Percentiles rank a stretch among this genome's conserved stretches.
Evolutionary conservation across 352 stramenopile species (phyloP).

Genomic region (Saprolegnia parasitica): DNA sequence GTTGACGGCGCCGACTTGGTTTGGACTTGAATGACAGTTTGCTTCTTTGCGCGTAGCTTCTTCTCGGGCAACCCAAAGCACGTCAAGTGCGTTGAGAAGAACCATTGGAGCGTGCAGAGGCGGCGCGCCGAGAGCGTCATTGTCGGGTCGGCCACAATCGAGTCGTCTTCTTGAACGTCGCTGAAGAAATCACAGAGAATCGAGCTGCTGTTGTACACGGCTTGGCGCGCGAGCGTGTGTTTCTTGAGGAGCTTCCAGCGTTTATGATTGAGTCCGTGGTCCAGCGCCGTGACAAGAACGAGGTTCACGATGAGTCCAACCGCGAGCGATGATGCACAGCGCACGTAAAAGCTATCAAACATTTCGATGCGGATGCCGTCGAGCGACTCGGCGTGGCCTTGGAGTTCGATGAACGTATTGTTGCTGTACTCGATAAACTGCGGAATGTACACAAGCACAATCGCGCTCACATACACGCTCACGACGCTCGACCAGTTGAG

Average conservation of each 20-base stretch:
- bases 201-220: constrained; percentile 22
- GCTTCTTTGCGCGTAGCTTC: neutral
- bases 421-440: constrained; percentile 22
- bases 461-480: constrained; percentile 9
- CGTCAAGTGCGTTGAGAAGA: constrained; percentile 9
- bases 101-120: constrained; percentile 26
- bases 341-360: constrained; percentile 17
- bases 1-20: neutral
- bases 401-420: neutral
- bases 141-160: neutral
- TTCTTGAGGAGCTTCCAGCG: neutral
- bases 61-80: constrained; percentile 26
- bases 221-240: constrained; percentile 11
- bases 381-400: neutral
- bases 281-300: neutral
- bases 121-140: neutral
- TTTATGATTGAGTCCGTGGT: neutral
- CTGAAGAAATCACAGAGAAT: constrained; percentile 17
- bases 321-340: neutral
- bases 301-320: constrained; percentile 9
- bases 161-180: neutral
- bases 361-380: constrained; percentile 10
- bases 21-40: neutral
- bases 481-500: constrained; percentile 20
- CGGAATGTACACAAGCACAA: constrained; percentile 11